Base-by-base conservation (phyloP, 257 asterid genomes). In the Gardenia jasminoides region DNA sequence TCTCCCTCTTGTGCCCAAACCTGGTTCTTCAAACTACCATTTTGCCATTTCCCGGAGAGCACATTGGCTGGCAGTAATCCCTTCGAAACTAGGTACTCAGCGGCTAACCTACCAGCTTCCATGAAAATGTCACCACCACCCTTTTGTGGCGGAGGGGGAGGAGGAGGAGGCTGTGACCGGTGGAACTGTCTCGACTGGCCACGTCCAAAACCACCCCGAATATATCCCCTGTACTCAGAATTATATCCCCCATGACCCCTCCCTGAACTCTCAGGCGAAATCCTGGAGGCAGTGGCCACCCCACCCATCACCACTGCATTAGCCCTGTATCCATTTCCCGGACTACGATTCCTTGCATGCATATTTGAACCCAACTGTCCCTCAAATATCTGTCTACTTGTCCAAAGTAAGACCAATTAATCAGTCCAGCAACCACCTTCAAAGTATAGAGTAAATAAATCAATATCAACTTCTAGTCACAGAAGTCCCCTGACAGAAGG, bases 21-120 rank as follows among this genome's bases (percentile, higher is more conserved):
- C 56, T 81, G 89, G 75, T 86, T 88, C 88, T 89, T 92, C 81
- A 84, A 72, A 75, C 85, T 85, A 72, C 87, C 92, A 28, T 78
- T 82, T 77, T 78, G 90, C 92, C 88, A 86, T 86, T 90, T 93
- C 54, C 97, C 99, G 0, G 94, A 84, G 44, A 91, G 91, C 22
- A 89, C 97, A 85, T 84, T 85, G 65, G 88, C 88, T 54, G 94
- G 96, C 82, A 96, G 84, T 79, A 91, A 74, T 28, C 98, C 99
- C 79, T 89, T 93, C 65, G 93, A 80, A 74, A 93, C 92, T 83
- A 93, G 83, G 77, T 91, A 96, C 83, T 93, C 98, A 61, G 98
- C 91, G 17, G 99, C 99, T 80, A 96, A 79, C 83, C 82, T 89
- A 62, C 99, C 99, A 64, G 99, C 99, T 84, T 96, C 98, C 83